Evolutionary conservation across 139 green algal genomes (phyloP), one percentile per base, ranked within the genome.

Genomic region (Chlorella sp.): DNA sequence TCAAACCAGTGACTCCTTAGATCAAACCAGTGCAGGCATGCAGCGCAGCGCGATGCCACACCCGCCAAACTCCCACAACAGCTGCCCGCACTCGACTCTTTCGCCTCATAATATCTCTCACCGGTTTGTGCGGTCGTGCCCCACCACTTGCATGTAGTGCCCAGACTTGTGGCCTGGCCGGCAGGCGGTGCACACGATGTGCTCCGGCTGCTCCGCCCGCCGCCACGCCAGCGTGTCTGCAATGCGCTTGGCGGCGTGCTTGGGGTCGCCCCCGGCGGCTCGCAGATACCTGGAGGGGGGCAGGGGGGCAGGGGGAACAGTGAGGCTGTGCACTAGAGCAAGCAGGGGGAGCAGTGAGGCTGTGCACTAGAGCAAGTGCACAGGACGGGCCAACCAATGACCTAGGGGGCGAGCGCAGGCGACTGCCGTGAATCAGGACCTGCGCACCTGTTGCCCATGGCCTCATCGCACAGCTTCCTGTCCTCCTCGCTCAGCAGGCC

Each of bases 111-210:
- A n/a, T n/a, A n/a, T n/a, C 22, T 24, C 79, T 37, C 48, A 68
- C 79, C 79, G 68, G 66, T 68, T 39, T 26, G 30, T 30, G 5
- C 86, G 48, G 89, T 93, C 92, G 81, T 89, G 85, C 2, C 94
- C 92, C 34, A 93, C 87, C 60, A 95, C 84, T 40, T 97, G 95
- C 96, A 97, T 96, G 94, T 97, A 97, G 88, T 97, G 95, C 5
- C n/a, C n/a, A n/a, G 87, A 90, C 64, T 81, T 90, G 30, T 88
- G 89, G 57, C 94, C 79, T 30, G 53, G 28, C 14, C 68, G 75
- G 78, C 95, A 97, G 22, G 93, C 93, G 1, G 77, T 89, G 91
- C 95, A 97, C 48, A 91, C 66, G 30, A 97, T 88, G 11, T 86
- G 28, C 69, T 96, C 88, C 1, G 94, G 93, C 40, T 93, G 83